Evolutionary conservation across 768 basidiomycete genomes (phyloP), one percentile per base, ranked within the genome.

Genomic region (Inosperma sp.): DNA sequence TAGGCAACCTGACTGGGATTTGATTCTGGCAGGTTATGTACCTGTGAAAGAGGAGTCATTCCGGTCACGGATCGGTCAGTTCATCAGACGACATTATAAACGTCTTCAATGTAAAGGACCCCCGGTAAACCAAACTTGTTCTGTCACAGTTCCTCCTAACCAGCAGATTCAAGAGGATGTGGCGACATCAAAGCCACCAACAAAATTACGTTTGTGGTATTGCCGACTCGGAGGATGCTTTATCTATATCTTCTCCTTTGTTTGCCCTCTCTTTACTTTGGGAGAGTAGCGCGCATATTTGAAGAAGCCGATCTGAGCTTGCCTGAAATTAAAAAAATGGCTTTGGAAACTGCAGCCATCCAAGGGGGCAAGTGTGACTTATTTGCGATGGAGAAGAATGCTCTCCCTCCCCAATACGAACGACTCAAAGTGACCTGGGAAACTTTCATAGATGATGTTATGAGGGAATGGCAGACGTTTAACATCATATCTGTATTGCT

Each of bases 191-290:
- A 25, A 7, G 41, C 30, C 5, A 48, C 49, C 7, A 19, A 59
- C 14, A 43, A 42, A 7, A 63, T 65, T 27, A 23, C 63, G 17
- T 33, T 60, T 16, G 47, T 52, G 44, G 59, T 58, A 5, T 41
- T 70, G 34, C 59, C 64, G 0, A n/a, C n/a, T n/a, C n/a, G n/a
- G n/a, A 55, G 63, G 3, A 56, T 68, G 40, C 22, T 68, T 2
- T 71, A 70, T 55, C 59, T 69, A 4, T 56, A 65, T 44, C n/a
- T 68, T 12, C 72, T 86, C 2, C 68, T 86, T 9, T 73, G 77
- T 12, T 69, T 85, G 7, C 84, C 84, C 0, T 72, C 77, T 5
- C 61, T 86, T 14, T 87, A 87, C 60, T 84, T 84, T n/a, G n/a
- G n/a, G n/a, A n/a, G n/a, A n/a, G n/a, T n/a, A n/a, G n/a, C n/a